Percentiles rank a stretch among this genome's conserved stretches.
Conservation (phyloP, 495 filamentous ascomycete species). For the Articulospora tetracladia region DNA sequence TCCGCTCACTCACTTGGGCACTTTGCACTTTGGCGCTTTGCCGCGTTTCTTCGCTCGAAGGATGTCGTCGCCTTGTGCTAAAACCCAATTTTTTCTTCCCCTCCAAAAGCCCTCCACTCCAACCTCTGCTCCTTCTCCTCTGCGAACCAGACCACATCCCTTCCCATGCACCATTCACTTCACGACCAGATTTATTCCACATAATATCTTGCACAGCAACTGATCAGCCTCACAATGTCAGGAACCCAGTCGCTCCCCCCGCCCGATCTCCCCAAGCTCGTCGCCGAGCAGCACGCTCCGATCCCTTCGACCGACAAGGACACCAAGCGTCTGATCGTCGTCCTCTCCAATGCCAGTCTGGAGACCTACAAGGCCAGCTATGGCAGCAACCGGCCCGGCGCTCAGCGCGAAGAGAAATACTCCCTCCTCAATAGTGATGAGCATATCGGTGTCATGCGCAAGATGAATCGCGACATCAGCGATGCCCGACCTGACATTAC, state of each 20-base stretch:
- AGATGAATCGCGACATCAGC: constrained; percentile 98
- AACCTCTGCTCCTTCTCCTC: neutral
- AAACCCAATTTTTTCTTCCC: neutral
- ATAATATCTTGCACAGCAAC: constrained; percentile 14
- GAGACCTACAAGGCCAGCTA: constrained; percentile 91
- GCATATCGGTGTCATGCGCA: constrained; percentile 97
- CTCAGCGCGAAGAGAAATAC: constrained; percentile 82
- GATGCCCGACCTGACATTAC: constrained; percentile 97
- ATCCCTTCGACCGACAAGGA: constrained; percentile 84
- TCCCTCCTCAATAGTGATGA: constrained; percentile 96
- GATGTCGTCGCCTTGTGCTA: neutral
- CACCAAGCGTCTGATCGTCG: constrained; percentile 86
- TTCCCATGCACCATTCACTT: neutral
- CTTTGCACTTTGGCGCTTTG: neutral
- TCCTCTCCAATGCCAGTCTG: constrained; percentile 93
- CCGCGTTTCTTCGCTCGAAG: neutral
- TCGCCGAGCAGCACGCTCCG: constrained; percentile 86
- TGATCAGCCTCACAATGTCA: constrained; percentile 23
- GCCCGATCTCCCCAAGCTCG: constrained; percentile 81
- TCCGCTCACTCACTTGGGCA: neutral
- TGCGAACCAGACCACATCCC: neutral
- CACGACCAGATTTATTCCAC: constrained; percentile 16
- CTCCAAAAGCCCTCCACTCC: neutral
- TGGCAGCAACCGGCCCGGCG: constrained; percentile 57
- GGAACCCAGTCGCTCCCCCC: constrained; percentile 94